Evolutionary conservation across 371 early-diverging fungal genomes (phyloP).

Genomic region (Rhizopus microsporus): DNA sequence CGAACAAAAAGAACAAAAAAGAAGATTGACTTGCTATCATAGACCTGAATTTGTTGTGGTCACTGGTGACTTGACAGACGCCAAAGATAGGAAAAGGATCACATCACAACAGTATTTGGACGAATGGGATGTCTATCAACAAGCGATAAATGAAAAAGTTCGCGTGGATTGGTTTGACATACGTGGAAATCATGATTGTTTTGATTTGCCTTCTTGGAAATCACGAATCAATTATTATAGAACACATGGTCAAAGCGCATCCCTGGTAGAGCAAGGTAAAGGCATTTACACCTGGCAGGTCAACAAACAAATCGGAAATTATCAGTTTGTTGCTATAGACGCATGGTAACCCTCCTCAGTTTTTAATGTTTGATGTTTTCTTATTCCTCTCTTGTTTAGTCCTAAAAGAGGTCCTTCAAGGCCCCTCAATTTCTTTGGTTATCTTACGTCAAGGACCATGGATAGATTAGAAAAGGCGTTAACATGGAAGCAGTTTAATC

Average conservation of each 20-base stretch:
- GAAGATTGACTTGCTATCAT: background rate
- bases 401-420: conserved; percentile 79
- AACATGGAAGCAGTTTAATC: conserved; percentile 51
- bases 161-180: conserved; percentile 74
- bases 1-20: no score
- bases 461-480: conserved; percentile 56
- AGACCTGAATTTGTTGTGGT: conserved; percentile 70
- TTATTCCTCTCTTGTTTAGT: conserved; percentile 25
- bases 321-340: conserved; percentile 84
- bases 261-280: conserved; percentile 50
- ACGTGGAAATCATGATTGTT: conserved; percentile 83
- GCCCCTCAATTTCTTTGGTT: conserved; percentile 92
- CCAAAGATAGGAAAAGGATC: conserved; percentile 67
- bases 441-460: conserved; percentile 77
- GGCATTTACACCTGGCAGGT: conserved; percentile 61
- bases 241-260: conserved; percentile 51
- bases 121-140: conserved; percentile 82
- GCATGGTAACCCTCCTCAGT: conserved; percentile 59
- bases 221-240: conserved; percentile 66
- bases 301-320: conserved; percentile 66
- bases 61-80: conserved; percentile 88
- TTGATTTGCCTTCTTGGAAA: conserved; percentile 69
- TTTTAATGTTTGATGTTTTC: background rate
- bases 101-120: conserved; percentile 74
- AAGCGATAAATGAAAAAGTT: conserved; percentile 57